phyloP scores from a whole-genome alignment of 306 rosid genomes.

The Purshia tridentata region DNA sequence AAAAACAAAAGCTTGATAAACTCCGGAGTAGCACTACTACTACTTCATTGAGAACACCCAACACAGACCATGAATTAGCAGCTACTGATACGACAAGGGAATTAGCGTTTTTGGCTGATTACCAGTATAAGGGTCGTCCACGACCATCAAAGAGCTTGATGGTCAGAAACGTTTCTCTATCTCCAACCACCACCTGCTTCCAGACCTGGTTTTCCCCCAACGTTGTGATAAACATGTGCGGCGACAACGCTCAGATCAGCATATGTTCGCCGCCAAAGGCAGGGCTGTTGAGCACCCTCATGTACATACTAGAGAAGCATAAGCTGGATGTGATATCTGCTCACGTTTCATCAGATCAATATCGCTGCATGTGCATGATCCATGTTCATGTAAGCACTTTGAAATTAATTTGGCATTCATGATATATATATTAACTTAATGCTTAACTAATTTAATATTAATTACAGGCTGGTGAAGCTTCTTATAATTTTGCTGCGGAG shows the following conservation, averaged over 20 bases:
- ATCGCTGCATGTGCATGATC: slow-evolving; percentile 43
- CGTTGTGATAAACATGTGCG: slow-evolving; percentile 44
- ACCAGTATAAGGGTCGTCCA: neutral
- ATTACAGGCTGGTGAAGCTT: slow-evolving; percentile 25
- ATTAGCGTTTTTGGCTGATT: slow-evolving; percentile 35
- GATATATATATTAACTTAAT: no score
- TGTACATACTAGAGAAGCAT: slow-evolving; percentile 54
- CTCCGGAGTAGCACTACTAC: slow-evolving; percentile 1
- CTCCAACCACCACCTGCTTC: slow-evolving; percentile 10
- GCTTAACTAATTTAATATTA: neutral
- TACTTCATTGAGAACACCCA: neutral
- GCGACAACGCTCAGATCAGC: slow-evolving; percentile 53
- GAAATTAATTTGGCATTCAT: neutral
- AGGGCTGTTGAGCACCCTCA: slow-evolving; percentile 39
- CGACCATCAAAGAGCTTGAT: neutral
- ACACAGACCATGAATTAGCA: no score
- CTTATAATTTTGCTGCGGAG: neutral
- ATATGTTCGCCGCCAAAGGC: slow-evolving; percentile 39
- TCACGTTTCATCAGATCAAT: slow-evolving; percentile 32
- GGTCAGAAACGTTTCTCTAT: neutral
- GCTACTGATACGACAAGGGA: slow-evolving; percentile 17
- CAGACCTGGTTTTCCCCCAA: slow-evolving; percentile 50
- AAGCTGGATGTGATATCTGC: slow-evolving; percentile 51
- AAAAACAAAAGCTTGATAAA: slow-evolving; percentile 40
- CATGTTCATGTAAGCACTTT: slow-evolving; percentile 52